Conservation (phyloP, 2,329 filamentous ascomycete species). For the Fusarium humuli region DNA sequence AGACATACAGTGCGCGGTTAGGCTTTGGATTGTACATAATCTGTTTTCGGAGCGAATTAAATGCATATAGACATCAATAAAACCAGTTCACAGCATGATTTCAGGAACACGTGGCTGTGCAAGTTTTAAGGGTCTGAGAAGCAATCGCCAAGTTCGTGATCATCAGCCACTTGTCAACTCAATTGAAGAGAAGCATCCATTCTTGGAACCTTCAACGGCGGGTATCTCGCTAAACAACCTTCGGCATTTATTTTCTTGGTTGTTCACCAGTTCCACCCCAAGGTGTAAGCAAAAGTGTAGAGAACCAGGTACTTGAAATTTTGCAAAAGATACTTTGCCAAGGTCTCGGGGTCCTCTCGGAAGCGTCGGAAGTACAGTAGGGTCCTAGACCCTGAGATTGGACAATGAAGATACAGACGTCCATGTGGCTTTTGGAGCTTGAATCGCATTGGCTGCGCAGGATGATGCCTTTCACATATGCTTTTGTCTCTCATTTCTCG, state of each 20-base stretch:
- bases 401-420: constrained; percentile 7
- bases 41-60: not conserved
- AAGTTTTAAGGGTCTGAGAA: not conserved
- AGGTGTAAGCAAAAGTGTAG: constrained; percentile 13
- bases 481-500: not conserved
- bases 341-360: constrained; percentile 13
- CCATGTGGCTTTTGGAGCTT: constrained; percentile 18
- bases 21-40: constrained; percentile 11
- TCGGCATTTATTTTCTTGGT: constrained; percentile 8
- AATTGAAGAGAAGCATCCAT: constrained; percentile 24
- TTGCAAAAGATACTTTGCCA: constrained; percentile 30
- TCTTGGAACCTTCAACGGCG: not conserved
- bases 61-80: constrained; percentile 28
- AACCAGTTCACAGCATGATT: not conserved
- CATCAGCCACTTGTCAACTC: constrained; percentile 1
- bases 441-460: not conserved
- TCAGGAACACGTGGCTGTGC: constrained; percentile 14
- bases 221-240: not conserved
- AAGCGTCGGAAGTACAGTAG: constrained; percentile 27
- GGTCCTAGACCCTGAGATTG: constrained; percentile 7
- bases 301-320: constrained; percentile 25
- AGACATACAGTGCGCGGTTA: not conserved
- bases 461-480: not conserved
- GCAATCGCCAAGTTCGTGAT: not conserved
- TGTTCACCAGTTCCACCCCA: constrained; percentile 5